Base-by-base conservation (phyloP, 441 rosid genomes). In the Pelargonium myrrhifolium region DNA sequence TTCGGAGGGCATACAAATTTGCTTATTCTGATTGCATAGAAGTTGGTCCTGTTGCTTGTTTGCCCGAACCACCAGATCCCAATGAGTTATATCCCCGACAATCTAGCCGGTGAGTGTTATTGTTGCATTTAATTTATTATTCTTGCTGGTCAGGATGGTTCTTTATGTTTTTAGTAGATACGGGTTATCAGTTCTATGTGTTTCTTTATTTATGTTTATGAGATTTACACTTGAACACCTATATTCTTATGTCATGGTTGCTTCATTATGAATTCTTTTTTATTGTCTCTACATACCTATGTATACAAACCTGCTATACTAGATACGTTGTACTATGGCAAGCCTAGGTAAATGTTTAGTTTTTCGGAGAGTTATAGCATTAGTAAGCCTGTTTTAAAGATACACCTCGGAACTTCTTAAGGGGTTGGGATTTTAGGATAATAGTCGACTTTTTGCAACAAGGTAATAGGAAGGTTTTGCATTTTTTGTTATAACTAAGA, bases 21-120 rank as follows among this genome's bases (percentile, higher is more conserved):
- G 99, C 99, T 55, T 93, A 96, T 78, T 87, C 96, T 67, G 99
- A 96, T 79, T 89, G 97, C 78, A 84, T 96, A 68, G 99, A 93
- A 81, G 78, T 96, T 81, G 97, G 97, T 71, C 97, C 97, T 60
- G 78, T 90, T 80, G 85, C 93, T 72, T 93, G 89, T 83, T 82
- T 89, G 72, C 97, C 97, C 4, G 98, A 89, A 65, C 99, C 99
- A 40, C 99, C 99, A 55, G 94, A 87, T 73, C 98, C 98, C 62
- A 88, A 84, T 72, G 97, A 90, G 76, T 85, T 96, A 70, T 96
- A 96, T 84, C 96, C 98, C 75, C 91, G 89, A 64, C 96, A 96
- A 77, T 93, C 95, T 70, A 90, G 97, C 70, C 90, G 89, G 99
- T 87, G 74, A 76, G 82, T 70, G 11, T 67, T 74, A 31, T 69